Conservation (phyloP, 2,329 filamentous ascomycete species). For the Ilyonectria mors-panacis region DNA sequence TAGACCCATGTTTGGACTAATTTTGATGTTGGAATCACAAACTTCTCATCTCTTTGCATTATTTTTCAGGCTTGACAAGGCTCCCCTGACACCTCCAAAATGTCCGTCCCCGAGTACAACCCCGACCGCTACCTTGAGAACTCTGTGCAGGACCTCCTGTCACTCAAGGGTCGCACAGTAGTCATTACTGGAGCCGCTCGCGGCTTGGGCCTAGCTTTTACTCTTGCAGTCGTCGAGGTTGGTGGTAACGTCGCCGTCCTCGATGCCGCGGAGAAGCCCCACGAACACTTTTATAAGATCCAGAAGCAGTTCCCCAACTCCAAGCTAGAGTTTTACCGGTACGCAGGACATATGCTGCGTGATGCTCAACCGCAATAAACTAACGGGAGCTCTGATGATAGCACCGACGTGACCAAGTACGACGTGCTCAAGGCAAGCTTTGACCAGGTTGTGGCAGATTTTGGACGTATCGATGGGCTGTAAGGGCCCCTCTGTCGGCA, state of each 20-base stretch:
- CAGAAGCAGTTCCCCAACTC: conserved; percentile 23
- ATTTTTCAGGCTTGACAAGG: neutral
- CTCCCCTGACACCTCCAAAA: neutral
- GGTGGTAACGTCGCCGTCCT: conserved; percentile 34
- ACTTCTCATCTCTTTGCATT: neutral
- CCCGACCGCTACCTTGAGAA: conserved; percentile 28
- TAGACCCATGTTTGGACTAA: conserved; percentile 10
- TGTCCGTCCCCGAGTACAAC: conserved; percentile 22
- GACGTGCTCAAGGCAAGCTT: conserved; percentile 26
- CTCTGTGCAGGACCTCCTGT: conserved; percentile 32
- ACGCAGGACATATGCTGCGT: neutral
- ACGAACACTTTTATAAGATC: conserved; percentile 35
- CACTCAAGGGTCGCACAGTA: conserved; percentile 29
- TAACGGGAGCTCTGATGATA: neutral
- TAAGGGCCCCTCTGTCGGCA: neutral
- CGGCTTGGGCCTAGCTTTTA: conserved; percentile 32
- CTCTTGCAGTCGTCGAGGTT: conserved; percentile 32
- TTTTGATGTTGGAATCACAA: neutral
- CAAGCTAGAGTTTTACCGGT: conserved; percentile 32
- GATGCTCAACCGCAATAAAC: neutral
- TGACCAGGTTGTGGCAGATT: conserved; percentile 27
- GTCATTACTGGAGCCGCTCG: conserved; percentile 34
- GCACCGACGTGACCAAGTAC: conserved; percentile 33
- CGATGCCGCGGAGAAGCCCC: conserved; percentile 36
- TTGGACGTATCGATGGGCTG: conserved; percentile 36